A percentile compares a stretch with the other conserved stretches of the same genome.
These are phyloP conservation scores for Ramichloridium luteum DNA, from an alignment of 2,329 filamentous ascomycete species.

Conservation along the genomic window DNA sequence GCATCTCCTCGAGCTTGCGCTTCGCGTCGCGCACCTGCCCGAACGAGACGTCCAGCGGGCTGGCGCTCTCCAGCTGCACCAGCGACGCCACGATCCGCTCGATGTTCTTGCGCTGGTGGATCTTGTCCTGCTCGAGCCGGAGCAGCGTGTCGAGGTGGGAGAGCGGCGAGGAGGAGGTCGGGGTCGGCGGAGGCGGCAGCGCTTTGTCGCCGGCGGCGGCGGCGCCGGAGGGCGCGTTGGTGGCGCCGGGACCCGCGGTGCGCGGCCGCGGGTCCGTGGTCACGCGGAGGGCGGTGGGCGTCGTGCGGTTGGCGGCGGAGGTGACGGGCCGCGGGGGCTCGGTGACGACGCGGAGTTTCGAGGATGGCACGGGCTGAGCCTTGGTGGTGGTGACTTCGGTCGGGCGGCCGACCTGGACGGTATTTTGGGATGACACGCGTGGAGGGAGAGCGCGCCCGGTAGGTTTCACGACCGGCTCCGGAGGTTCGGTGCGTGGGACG, in stretches of 20 bases:
- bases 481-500: slow-evolving; percentile 17
- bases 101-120: slow-evolving; percentile 58
- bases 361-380: too few species aligned
- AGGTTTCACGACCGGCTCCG: too few species aligned
- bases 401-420: too few species aligned
- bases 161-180: slow-evolving; percentile 9
- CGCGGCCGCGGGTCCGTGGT: not conserved
- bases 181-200: slow-evolving; percentile 33
- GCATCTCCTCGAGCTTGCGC: slow-evolving; percentile 53
- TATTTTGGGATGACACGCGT: too few species aligned
- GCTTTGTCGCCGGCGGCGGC: slow-evolving; percentile 16
- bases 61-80: slow-evolving; percentile 58
- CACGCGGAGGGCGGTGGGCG: not conserved
- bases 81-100: slow-evolving; percentile 62
- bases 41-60: slow-evolving; percentile 54
- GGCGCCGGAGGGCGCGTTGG: not conserved
- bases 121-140: slow-evolving; percentile 51
- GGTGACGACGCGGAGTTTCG: slow-evolving; percentile 8
- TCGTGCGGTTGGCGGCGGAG: not conserved
- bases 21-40: slow-evolving; percentile 43
- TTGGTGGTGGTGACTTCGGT: too few species aligned
- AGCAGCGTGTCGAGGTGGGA: slow-evolving; percentile 53
- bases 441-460: too few species aligned
- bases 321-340: not conserved
- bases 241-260: not conserved